These are phyloP conservation scores for Candida qinlingensis DNA, from an alignment of 805 yeast genomes.

Conservation along the genomic window DNA sequence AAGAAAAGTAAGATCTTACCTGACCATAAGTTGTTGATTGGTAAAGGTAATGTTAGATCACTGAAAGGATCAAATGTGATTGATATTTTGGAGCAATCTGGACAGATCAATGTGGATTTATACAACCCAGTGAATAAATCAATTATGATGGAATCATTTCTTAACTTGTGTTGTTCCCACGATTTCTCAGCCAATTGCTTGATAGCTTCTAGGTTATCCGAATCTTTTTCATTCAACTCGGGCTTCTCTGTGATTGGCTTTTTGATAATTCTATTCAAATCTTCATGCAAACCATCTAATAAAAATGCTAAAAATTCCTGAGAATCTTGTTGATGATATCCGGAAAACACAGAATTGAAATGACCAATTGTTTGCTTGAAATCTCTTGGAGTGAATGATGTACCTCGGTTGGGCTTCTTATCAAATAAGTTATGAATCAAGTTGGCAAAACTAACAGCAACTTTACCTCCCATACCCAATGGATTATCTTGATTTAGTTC, in stretches of 20 bases:
- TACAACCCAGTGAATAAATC: slow-evolving; percentile 90
- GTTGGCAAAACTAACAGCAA: slow-evolving; percentile 70
- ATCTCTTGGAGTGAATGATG: slow-evolving; percentile 48
- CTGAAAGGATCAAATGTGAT: slow-evolving; percentile 92
- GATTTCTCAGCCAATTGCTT: slow-evolving; percentile 62
- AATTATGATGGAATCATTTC: slow-evolving; percentile 80
- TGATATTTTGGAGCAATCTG: slow-evolving; percentile 71
- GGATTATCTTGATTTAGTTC: slow-evolving; percentile 80
- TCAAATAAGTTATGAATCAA: slow-evolving; percentile 58
- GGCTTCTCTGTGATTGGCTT: slow-evolving; percentile 92
- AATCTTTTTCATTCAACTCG: slow-evolving; percentile 60
- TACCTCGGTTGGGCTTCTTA: slow-evolving; percentile 15
- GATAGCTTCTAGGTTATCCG: slow-evolving; percentile 47
- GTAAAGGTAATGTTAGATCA: slow-evolving; percentile 86
- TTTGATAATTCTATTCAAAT: slow-evolving; percentile 70
- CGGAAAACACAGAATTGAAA: slow-evolving; percentile 72
- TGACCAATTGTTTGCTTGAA: slow-evolving; percentile 78
- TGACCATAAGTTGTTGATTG: slow-evolving; percentile 68
- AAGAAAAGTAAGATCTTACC: slow-evolving; percentile 60
- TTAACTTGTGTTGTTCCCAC: slow-evolving; percentile 71
- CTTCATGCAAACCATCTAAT: slow-evolving; percentile 88
- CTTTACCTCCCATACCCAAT: slow-evolving; percentile 76
- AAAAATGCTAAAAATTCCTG: slow-evolving; percentile 88
- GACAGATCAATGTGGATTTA: slow-evolving; percentile 86
- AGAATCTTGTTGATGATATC: slow-evolving; percentile 86